Evolutionary conservation across 1,284 basidiomycete genomes (phyloP), one percentile per base, ranked within the genome.

Genomic region (Cryptococcus deneoformans): DNA sequence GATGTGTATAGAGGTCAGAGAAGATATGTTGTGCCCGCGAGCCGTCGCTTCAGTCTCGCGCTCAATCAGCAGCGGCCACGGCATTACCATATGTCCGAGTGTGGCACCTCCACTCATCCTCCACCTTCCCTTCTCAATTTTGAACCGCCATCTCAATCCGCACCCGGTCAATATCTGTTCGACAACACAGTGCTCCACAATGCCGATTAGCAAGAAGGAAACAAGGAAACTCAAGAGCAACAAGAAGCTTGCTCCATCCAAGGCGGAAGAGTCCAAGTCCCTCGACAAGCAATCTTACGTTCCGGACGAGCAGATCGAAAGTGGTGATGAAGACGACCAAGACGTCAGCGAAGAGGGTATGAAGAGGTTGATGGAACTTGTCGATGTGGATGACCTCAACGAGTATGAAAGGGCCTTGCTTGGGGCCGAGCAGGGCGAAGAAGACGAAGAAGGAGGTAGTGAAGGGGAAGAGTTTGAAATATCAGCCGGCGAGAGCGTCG

Each of bases 331-430:
- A 71, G 77, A 90, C 44, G 83, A 92, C 71, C 87, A 89, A 80
- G 89, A 89, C 61, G 78, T 93, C 58, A 90, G 87, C 63, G 89
- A 91, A 58, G 88, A 90, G 70, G 90, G 92, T 70, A 84, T 83
- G 84, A 77, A 80, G 69, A 80, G 83, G 54, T 79, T 88, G 40
- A 84, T 87, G 82, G 81, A 84, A 53, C 81, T 85, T 8, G 78
- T 86, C 52, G 83, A 82, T 4, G 84, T 87, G 48, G 73, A 71
- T 53, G 74, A 75, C 56, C 53, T 74, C 47, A 65, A 75, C 47
- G 72, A 73, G 56, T 64, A 64, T 37, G 72, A 72, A 59, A 48
- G 53, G 37, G 69, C 67, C 16, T 58, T 66, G 37, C 58, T 75
- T 16, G 62, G 60, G 0, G 68, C 67, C 1, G 69, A 70, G 16